Conservation (phyloP, 441 rosid genomes). For the Melastoma candidum region DNA sequence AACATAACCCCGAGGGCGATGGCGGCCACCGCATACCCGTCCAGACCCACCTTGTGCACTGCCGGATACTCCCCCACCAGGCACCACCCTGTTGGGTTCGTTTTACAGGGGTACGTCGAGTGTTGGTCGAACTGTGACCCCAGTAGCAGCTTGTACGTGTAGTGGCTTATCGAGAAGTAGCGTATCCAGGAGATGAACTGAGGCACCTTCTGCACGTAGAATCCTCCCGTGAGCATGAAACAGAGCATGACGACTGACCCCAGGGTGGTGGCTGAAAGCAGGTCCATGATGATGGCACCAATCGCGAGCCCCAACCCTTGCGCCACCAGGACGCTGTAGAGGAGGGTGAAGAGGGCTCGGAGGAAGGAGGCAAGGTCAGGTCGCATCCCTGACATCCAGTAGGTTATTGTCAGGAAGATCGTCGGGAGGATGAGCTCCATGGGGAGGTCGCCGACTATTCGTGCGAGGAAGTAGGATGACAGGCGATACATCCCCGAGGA, state of each 20-base stretch:
- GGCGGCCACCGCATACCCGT: conserved; percentile 20
- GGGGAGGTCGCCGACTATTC: conserved; percentile 20
- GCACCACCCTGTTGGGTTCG: conserved; percentile 5
- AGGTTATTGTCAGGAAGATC: conserved; percentile 16
- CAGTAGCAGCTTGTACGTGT: conserved; percentile 25
- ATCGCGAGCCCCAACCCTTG: conserved; percentile 28
- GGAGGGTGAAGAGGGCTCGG: conserved; percentile 20
- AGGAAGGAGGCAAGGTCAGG: conserved; percentile 12
- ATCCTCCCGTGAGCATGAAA: conserved; percentile 27
- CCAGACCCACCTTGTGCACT: conserved; percentile 13
- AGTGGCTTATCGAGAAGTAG: conserved; percentile 24
- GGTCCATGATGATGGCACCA: conserved; percentile 28
- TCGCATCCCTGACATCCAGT: conserved; percentile 22
- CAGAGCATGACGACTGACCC: conserved; percentile 21
- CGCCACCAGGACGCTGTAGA: conserved; percentile 12
- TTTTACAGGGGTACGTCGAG: conserved; percentile 9
- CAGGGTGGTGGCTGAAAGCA: conserved; percentile 21
- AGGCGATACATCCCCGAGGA: conserved; percentile 27
- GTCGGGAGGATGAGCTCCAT: conserved; percentile 26
- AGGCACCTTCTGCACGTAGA: conserved; percentile 26
- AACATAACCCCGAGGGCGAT: conserved; percentile 26
- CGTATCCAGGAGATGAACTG: conserved; percentile 25
- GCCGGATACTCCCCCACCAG: conserved; percentile 11
- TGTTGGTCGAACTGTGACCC: conserved; percentile 13
- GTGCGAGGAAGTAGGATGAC: conserved; percentile 24